Evolutionary conservation across 495 filamentous ascomycete genomes (phyloP), one percentile per base, ranked within the genome.

Genomic region (Hypomontagnella submonticulosa): DNA sequence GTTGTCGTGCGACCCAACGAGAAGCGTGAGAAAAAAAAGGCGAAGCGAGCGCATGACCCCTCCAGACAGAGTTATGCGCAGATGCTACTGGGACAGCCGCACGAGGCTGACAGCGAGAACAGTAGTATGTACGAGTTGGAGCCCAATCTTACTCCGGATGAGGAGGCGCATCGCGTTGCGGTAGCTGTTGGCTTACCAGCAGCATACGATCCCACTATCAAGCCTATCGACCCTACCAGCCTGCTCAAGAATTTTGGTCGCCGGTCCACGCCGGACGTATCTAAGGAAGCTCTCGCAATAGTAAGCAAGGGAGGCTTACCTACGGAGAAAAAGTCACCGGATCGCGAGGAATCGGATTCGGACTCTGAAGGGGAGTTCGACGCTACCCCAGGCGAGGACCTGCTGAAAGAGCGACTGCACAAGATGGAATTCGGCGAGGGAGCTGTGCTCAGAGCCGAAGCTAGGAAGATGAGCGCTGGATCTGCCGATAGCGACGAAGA

Each of bases 1-100:
- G 92, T 97, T 34, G 96, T 99, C 30, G 95, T 98, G 36, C 87
- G 95, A 1, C 93, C 95, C 46, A 90, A 89, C 20, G 87, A 91
- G 51, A 96, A 97, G 78, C 90, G 95, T 4, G 84, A 89, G 66
- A 97, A 96, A 77, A 96, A 96, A 76, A 97, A 96, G 75, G 84
- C 84, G 61, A 97, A 97, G 79, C 90, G 95, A 27, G 85, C 87
- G 11, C 85, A 87, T 42, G 92, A 98, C 61, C 92, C 93, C 5
- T 81, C 75, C 32, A 83, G 95, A 43, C 88, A 89, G 63, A 89
- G 86, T 52, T 99, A 99, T 77, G 85, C 87, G 37, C 85, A 89
- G 47, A 92, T 97, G 54, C 75, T 97, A 9, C 85, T 90, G 27
- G 85, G 86, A n/a, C 87, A 85, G 59, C 78, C 82, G 34, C 87